Conservation (phyloP, 768 basidiomycete species). For the Rhizopogon roseolus region DNA sequence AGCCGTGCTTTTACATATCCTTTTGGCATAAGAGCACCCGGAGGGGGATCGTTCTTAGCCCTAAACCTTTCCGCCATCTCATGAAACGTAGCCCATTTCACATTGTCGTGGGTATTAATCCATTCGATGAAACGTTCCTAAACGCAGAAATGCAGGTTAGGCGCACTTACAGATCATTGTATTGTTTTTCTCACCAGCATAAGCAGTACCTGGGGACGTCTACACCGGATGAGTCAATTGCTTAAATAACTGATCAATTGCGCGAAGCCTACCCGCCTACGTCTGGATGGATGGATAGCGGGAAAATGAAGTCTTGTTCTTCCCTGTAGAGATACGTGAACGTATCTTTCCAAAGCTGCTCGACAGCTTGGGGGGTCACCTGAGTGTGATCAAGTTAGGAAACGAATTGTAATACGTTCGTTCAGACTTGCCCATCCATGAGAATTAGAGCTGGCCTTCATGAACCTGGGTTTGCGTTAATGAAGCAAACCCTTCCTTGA, state of each 20-base stretch:
- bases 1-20: conserved; percentile 23
- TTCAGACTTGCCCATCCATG: conserved; percentile 52
- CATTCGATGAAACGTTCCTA: conserved; percentile 73
- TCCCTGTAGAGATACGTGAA: conserved; percentile 63
- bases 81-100: conserved; percentile 68
- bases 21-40: conserved; percentile 53
- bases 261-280: conserved; percentile 49
- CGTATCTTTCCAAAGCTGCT: conserved; percentile 69
- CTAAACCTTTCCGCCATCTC: conserved; percentile 65
- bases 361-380: conserved; percentile 56
- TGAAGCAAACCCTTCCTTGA: background rate
- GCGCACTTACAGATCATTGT: background rate
- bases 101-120: conserved; percentile 63
- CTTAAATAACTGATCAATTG: conserved; percentile 3
- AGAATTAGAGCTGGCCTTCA: conserved; percentile 56
- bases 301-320: conserved; percentile 59
- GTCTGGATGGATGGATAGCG: conserved; percentile 72
- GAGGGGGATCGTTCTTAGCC: conserved; percentile 39
- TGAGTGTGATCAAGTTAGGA: conserved; percentile 11
- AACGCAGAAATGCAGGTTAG: background rate
- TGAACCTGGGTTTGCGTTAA: conserved; percentile 43
- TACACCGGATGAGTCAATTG: conserved; percentile 11
- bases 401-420: background rate
- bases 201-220: conserved; percentile 60
- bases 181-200: conserved; percentile 49